phyloP scores from a whole-genome alignment of 345 rosid genomes.

The Brassica napus region DNA sequence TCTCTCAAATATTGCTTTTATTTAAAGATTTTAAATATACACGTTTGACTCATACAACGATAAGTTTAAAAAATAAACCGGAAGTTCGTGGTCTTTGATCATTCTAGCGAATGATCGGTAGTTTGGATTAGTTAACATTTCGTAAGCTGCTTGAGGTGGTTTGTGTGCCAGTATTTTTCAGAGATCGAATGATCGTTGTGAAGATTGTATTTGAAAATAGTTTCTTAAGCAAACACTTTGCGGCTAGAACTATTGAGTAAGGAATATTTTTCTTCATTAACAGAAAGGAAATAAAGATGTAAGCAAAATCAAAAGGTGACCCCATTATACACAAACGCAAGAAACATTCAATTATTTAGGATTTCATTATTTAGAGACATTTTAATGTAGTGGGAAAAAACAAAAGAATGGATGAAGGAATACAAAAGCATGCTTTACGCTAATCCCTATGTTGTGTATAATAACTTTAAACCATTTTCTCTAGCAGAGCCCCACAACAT shows the following conservation, averaged over 20 bases:
- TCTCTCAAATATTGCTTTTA: neutral
- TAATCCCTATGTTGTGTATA: conserved; percentile 21
- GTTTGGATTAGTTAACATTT: conserved; percentile 65
- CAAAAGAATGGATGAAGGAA: conserved; percentile 10
- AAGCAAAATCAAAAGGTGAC: conserved; percentile 3
- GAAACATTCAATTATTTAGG: neutral
- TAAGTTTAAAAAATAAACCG: neutral
- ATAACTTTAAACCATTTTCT: neutral
- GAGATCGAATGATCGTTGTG: no score
- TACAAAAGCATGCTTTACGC: conserved; percentile 22
- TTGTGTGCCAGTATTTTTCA: neutral
- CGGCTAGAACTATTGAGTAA: neutral
- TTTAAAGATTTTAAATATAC: neutral
- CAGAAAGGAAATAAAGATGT: neutral
- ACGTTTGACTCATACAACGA: neutral
- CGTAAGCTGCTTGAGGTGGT: conserved; percentile 62
- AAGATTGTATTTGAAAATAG: neutral
- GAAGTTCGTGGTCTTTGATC: conserved; percentile 46
- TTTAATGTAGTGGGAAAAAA: neutral
- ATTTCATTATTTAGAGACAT: neutral
- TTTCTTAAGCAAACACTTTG: neutral
- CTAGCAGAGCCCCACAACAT: conserved; percentile 6
- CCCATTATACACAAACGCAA: conserved; percentile 5
- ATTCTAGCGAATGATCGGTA: conserved; percentile 70
- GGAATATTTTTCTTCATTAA: neutral